Conservation (phyloP, 2,329 filamentous ascomycete species). For the Neofusicoccum parvum region DNA sequence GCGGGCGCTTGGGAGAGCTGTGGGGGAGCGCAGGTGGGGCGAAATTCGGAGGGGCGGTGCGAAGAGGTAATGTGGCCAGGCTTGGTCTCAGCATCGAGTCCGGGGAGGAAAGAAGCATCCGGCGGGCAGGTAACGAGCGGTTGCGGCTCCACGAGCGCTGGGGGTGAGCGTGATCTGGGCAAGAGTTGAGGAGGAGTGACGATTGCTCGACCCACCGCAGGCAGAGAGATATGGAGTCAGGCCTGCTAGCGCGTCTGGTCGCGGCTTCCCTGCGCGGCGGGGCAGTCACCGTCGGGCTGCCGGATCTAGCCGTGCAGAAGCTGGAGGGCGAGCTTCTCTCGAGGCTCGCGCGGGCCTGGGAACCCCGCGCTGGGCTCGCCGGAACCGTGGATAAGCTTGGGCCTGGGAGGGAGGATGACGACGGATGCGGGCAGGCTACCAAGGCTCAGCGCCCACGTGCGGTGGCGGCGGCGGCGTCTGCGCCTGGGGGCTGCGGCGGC, state of each 20-base stretch:
- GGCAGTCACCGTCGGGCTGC: constrained; percentile 5
- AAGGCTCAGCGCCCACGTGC: constrained; percentile 17
- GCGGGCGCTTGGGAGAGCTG: background rate
- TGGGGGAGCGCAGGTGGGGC: background rate
- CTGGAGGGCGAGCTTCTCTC: background rate
- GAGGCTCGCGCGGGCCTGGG: background rate
- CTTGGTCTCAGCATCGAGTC: constrained; percentile 18
- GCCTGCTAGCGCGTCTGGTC: constrained; percentile 9
- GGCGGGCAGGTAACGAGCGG: constrained; percentile 11
- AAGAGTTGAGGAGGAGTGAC: constrained; percentile 9
- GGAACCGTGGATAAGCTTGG: constrained; percentile 19
- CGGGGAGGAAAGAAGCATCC: constrained; percentile 11
- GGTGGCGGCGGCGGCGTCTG: background rate
- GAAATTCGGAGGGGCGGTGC: background rate
- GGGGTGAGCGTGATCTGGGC: background rate
- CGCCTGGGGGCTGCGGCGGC: background rate
- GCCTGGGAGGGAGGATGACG: constrained; percentile 17
- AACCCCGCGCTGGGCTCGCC: constrained; percentile 15
- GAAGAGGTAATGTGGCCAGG: constrained; percentile 16
- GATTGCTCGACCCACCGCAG: constrained; percentile 6
- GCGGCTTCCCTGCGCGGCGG: constrained; percentile 9
- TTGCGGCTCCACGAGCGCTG: constrained; percentile 16
- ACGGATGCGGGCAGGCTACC: constrained; percentile 21
- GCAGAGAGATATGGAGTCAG: constrained; percentile 7
- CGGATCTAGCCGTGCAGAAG: constrained; percentile 14